Percentiles rank a stretch among this genome's conserved stretches.
Conservation (phyloP, 2,329 filamentous ascomycete genomes). For the Aureobasidium namibiae region DNA sequence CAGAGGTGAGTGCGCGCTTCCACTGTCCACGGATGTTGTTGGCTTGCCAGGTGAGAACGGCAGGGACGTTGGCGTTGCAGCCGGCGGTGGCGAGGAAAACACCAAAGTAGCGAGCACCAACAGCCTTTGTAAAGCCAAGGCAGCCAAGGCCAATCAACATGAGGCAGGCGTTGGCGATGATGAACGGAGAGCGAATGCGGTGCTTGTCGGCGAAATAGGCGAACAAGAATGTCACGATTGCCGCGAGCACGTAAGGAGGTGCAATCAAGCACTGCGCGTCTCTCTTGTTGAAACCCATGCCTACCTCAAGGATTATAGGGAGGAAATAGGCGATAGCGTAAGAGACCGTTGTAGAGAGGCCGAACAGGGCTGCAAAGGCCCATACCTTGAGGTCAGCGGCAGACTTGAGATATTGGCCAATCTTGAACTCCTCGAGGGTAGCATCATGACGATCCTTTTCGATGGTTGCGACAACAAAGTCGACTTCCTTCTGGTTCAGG, state of each 20-base stretch:
- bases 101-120: constrained; percentile 27
- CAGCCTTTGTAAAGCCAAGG: constrained; percentile 24
- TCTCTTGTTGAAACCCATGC: constrained; percentile 26
- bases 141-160: constrained; percentile 27
- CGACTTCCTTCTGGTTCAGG: constrained; percentile 38
- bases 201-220: constrained; percentile 26
- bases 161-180: constrained; percentile 27
- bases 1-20: constrained; percentile 74
- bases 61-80: constrained; percentile 56
- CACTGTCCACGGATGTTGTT: constrained; percentile 85
- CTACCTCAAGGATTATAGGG: constrained; percentile 29
- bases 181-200: constrained; percentile 26
- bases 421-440: constrained; percentile 38
- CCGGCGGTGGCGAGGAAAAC: constrained; percentile 29
- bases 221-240: constrained; percentile 25
- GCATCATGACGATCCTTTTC: constrained; percentile 47
- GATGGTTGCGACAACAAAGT: constrained; percentile 43
- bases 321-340: constrained; percentile 30
- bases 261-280: constrained; percentile 26
- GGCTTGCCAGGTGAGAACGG: constrained; percentile 69
- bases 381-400: constrained; percentile 46
- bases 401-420: constrained; percentile 40
- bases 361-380: constrained; percentile 47
- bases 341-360: constrained; percentile 52
- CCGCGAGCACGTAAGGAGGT: constrained; percentile 25